Evolutionary conservation across 139 green algal species (phyloP).

Genomic region (Chlorella sp.): DNA sequence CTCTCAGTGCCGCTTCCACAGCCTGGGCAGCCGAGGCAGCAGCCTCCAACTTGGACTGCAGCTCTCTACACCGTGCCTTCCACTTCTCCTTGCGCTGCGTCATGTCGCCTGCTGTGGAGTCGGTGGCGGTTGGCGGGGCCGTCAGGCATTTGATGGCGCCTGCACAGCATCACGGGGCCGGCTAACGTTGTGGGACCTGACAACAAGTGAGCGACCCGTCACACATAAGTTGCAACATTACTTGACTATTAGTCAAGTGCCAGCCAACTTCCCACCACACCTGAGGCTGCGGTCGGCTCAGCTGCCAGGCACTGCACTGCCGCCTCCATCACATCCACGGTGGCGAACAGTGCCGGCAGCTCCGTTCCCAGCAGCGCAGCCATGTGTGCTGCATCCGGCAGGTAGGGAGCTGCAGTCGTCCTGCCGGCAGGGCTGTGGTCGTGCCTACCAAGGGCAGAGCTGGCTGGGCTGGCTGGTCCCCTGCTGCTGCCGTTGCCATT

Average conservation of each 20-base stretch:
- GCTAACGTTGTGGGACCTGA: no score
- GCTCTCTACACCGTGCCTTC: constrained; percentile 43
- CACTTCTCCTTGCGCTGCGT: constrained; percentile 40
- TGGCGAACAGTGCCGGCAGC: constrained; percentile 37
- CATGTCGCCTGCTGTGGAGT: neutral
- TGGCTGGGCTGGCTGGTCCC: no score
- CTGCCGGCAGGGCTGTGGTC: neutral
- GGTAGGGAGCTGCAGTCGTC: neutral
- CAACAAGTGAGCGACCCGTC: neutral
- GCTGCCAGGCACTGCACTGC: neutral
- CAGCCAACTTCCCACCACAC: no score
- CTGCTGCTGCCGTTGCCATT: neutral
- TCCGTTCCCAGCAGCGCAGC: constrained; percentile 38
- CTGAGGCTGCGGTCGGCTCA: neutral
- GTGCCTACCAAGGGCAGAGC: neutral
- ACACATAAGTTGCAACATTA: no score
- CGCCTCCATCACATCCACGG: constrained; percentile 28
- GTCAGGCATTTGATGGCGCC: neutral
- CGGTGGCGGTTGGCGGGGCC: neutral
- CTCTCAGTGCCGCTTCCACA: constrained; percentile 16
- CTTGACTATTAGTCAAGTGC: no score
- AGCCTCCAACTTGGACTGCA: constrained; percentile 20
- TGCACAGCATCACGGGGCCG: no score
- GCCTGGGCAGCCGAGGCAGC: neutral
- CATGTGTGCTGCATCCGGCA: neutral